Evolutionary conservation across 2,329 filamentous ascomycete genomes (phyloP), one percentile per base, ranked within the genome.

Genomic region (Alternaria ventricosa): DNA sequence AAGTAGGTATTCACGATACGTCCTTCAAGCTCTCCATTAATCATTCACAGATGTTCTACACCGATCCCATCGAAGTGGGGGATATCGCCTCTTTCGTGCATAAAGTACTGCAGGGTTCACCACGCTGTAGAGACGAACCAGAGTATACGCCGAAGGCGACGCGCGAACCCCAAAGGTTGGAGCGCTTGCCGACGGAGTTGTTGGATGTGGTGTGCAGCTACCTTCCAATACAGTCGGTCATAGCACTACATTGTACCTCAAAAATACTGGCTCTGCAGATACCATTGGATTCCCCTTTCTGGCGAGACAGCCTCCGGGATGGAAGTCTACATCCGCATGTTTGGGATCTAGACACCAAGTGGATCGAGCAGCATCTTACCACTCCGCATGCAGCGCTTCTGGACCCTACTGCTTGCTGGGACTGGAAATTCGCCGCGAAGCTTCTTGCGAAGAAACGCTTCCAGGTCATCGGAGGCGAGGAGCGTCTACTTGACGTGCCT

Each of bases 241-340:
- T 76, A 18, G 62, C 65, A 12, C 30, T 77, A 13, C 71, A 71
- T 22, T 58, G 60, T n/a, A 65, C 67, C 9, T 74, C 72, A 0
- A 71, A 64, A 46, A 33, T 59, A 2, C 56, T 75, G n/a, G 62
- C 68, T 11, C 28, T 25, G 8, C 74, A 69, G 20, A 46, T 72
- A 7, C 66, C 61, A 11, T 58, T 76, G 15, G 62, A 75, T 44
- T 65, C 71, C n/a, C 56, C 59, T 3, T 77, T 75, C 51, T 77
- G 75, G 74, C 65, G 69, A 15, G 61, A 67, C 12, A 67, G 61
- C 6, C 60, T 77, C n/a, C 54, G 65, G 12, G 57, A 64, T 10
- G 71, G 73, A 23, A 70, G 55, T 22, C 55, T 71, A 11, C 62
- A 74, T 22, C 67, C 69, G 5, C 69, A 75, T 33, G 45, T 75